Evolutionary conservation across 441 rosid genomes (phyloP), one percentile per base, ranked within the genome.

Genomic region (Adansonia gregorii): DNA sequence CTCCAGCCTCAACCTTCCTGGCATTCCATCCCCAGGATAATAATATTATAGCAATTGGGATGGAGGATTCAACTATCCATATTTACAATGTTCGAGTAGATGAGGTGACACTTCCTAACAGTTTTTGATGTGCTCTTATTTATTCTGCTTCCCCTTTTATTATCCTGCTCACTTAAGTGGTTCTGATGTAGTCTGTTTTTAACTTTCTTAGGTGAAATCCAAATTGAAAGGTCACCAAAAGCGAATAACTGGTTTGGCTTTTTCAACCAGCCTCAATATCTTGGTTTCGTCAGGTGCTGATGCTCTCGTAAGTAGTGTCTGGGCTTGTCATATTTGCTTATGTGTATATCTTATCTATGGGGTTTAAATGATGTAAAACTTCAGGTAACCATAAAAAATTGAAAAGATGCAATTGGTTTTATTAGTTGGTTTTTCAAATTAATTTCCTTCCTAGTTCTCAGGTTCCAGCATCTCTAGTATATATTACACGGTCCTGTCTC

Each of bases 231-330:
- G 99, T 74, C 99, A 95, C 82, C 93, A 90, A 79, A 92, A 92
- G 81, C 87, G 93, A 76, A 90, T 95, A 65, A 90, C 94, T 39
- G 97, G 99, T 73, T 81, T 93, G 81, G 99, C 98, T 35, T 95
- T 94, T 79, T 94, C 99, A 35, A 85, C 95, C 76, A 81, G 49
- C 81, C 95, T 91, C 72, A 89, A 87, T 69, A 83, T 94, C 74
- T 88, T 95, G 90, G 97, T 95, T 76, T 95, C 99, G 15, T 95
- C 99, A 0, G 97, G 97, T 72, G 99, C 97, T 75, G 99, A 95
- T 89, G 97, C 97, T 79, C 97, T 91, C 70, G 99, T 92, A 73
- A 84, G 96, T 83, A 41, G 76, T 75, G 66, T 66, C 43, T 31
- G 20, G 20, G 68, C 20, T 74, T 45, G 14, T 41, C 43, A 22